Evolutionary conservation across 176 grass and related monocot genomes (phyloP).

Genomic region (Eremochloa ophiuroides): DNA sequence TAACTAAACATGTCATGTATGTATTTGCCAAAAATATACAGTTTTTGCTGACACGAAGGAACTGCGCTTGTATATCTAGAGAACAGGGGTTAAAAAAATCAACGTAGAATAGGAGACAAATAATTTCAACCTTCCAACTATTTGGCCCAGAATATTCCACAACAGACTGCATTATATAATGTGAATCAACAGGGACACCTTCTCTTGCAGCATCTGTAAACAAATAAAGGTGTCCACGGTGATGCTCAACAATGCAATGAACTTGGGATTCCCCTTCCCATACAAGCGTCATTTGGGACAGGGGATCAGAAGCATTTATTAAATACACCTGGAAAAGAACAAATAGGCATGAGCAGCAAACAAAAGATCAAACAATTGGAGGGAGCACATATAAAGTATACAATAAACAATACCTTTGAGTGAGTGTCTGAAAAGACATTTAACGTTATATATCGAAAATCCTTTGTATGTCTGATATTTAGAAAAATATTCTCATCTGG

Average conservation of each 20-base stretch:
- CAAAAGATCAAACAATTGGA: not conserved
- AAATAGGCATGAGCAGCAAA: conserved; percentile 21
- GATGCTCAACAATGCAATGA: conserved; percentile 88
- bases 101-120: not conserved
- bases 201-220: conserved; percentile 87
- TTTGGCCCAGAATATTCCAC: conserved; percentile 62
- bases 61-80: conserved; percentile 18
- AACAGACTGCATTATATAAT: conserved; percentile 68
- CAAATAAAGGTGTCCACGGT: conserved; percentile 70
- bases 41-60: not conserved
- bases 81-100: conserved; percentile 22
- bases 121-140: conserved; percentile 65
- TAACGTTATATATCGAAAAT: conserved; percentile 80
- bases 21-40: not conserved
- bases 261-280: conserved; percentile 89
- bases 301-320: conserved; percentile 76
- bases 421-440: conserved; percentile 88
- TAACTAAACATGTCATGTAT: not conserved
- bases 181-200: conserved; percentile 54
- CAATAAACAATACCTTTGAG: conserved; percentile 63
- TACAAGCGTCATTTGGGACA: conserved; percentile 68
- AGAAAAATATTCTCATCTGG: conserved; percentile 68
- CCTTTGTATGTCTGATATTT: conserved; percentile 94
- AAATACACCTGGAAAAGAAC: conserved; percentile 77
- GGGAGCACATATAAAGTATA: not conserved